A percentile compares a stretch with the other conserved stretches of the same genome.
Evolutionary conservation across 1,284 basidiomycete genomes (phyloP).

Genomic region (Rhodotorula sp.): DNA sequence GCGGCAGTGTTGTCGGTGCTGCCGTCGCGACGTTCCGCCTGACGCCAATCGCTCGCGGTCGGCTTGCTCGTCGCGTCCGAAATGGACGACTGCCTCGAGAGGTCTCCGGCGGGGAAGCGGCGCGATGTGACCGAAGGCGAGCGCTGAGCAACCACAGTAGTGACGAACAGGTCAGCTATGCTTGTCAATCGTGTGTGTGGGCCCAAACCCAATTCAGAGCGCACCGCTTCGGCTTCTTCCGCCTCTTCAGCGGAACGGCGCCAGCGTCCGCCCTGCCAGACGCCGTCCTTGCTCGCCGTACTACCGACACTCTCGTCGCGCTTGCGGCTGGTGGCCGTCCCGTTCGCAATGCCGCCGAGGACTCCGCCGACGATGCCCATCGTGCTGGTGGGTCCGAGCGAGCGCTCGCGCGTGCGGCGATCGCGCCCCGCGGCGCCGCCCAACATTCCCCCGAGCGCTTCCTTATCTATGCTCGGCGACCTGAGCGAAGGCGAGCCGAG

Average conservation of each 20-base stretch:
- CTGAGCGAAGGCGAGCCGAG: slow-evolving; percentile 31
- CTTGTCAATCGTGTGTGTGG: not conserved
- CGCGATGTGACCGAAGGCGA: slow-evolving; percentile 33
- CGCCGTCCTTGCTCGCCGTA: slow-evolving; percentile 24
- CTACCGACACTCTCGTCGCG: slow-evolving; percentile 19
- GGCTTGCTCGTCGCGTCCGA: slow-evolving; percentile 8
- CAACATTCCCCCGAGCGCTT: slow-evolving; percentile 1
- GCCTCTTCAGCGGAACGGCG: slow-evolving; percentile 23
- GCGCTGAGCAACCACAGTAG: slow-evolving; percentile 3
- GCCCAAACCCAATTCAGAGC: not conserved
- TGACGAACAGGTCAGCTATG: not conserved
- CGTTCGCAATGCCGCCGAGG: slow-evolving; percentile 33
- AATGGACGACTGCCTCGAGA: slow-evolving; percentile 3
- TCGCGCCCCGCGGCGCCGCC: slow-evolving; percentile 8
- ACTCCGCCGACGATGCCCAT: slow-evolving; percentile 40
- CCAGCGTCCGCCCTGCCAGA: slow-evolving; percentile 39
- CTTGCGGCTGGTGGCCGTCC: slow-evolving; percentile 6
- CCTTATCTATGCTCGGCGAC: slow-evolving; percentile 22
- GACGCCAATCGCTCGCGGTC: slow-evolving; percentile 28
- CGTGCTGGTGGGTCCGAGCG: slow-evolving; percentile 3
- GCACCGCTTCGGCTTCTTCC: slow-evolving; percentile 36
- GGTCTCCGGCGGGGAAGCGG: slow-evolving; percentile 34
- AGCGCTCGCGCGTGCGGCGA: slow-evolving; percentile 30
- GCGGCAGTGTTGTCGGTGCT: slow-evolving; percentile 4
- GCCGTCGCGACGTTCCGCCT: slow-evolving; percentile 1